Conservation (phyloP, 2,329 filamentous ascomycete genomes). For the Botrytis hyacinthi region DNA sequence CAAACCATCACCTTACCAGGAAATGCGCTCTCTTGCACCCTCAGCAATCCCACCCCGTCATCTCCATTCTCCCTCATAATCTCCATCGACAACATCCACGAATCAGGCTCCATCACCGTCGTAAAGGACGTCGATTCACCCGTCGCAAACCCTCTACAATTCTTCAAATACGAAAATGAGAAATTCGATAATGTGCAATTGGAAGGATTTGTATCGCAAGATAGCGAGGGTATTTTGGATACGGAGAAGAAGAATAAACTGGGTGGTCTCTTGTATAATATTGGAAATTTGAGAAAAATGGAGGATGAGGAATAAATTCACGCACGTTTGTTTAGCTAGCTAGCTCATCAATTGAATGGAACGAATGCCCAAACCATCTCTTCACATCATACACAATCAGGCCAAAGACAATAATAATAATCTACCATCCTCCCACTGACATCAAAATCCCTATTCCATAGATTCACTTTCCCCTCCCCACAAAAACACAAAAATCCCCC, state of each 20-base stretch:
- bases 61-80: slow-evolving; percentile 43
- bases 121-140: slow-evolving; percentile 27
- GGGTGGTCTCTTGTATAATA: slow-evolving; percentile 42
- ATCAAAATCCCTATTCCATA: neutral
- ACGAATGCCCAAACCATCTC: neutral
- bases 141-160: slow-evolving; percentile 21
- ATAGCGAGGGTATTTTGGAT: slow-evolving; percentile 22
- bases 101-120: slow-evolving; percentile 48
- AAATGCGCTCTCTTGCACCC: slow-evolving; percentile 49
- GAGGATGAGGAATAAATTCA: slow-evolving; percentile 27
- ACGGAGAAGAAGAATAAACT: slow-evolving; percentile 39
- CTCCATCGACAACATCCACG: slow-evolving; percentile 54
- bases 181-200: slow-evolving; percentile 14
- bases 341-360: neutral
- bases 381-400: neutral
- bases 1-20: slow-evolving; percentile 57
- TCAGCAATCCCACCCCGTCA: slow-evolving; percentile 28
- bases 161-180: slow-evolving; percentile 23
- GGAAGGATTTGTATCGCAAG: slow-evolving; percentile 7
- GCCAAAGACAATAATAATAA: neutral
- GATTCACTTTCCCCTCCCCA: neutral
- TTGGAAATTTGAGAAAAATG: slow-evolving; percentile 39
- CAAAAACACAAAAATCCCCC: too few relatives aligned
- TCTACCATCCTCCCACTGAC: neutral
- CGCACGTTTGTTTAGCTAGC: neutral